phyloP scores from a whole-genome alignment of 2,329 filamentous ascomycete genomes.

The Colletotrichum lindemuthianum region DNA sequence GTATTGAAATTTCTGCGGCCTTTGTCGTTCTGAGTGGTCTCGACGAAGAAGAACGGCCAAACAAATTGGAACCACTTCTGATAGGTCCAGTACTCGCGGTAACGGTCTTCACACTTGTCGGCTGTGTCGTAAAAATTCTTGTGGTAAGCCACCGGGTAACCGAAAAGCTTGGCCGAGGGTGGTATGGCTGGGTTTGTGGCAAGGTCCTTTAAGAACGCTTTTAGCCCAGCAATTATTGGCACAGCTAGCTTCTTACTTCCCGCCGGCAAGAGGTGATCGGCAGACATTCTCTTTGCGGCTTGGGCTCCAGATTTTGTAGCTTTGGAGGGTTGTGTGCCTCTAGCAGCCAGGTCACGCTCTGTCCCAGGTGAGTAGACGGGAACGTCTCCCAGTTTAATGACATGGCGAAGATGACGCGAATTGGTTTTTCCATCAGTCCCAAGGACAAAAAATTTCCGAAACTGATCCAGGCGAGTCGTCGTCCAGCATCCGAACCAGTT shows the following conservation, averaged over 20 bases:
- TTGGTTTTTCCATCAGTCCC: slow-evolving; percentile 51
- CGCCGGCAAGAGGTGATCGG: not conserved
- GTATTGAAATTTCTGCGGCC: slow-evolving; percentile 43
- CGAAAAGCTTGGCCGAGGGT: slow-evolving; percentile 46
- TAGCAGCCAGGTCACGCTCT: slow-evolving; percentile 32
- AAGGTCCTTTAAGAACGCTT: not conserved
- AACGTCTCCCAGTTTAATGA: slow-evolving; percentile 19
- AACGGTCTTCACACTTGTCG: slow-evolving; percentile 44
- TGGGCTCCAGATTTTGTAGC: not conserved
- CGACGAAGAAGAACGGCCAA: slow-evolving; percentile 38
- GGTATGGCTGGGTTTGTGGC: not conserved
- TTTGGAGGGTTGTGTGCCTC: not conserved
- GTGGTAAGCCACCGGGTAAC: slow-evolving; percentile 54
- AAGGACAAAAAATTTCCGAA: slow-evolving; percentile 65
- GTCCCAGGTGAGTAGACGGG: slow-evolving; percentile 21
- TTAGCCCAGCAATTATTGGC: not conserved
- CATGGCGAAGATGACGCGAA: not conserved
- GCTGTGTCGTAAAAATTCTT: slow-evolving; percentile 47
- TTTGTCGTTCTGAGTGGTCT: not conserved
- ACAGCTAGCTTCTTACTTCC: not conserved
- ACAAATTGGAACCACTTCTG: slow-evolving; percentile 48
- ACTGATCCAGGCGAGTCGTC: slow-evolving; percentile 57
- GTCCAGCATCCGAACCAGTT: slow-evolving; percentile 73
- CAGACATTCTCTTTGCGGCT: slow-evolving; percentile 35
- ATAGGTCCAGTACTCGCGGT: slow-evolving; percentile 43